These are phyloP conservation scores for Erigeron philadelphicus DNA, from an alignment of 140 eudicot genomes.

Conservation along the genomic window DNA sequence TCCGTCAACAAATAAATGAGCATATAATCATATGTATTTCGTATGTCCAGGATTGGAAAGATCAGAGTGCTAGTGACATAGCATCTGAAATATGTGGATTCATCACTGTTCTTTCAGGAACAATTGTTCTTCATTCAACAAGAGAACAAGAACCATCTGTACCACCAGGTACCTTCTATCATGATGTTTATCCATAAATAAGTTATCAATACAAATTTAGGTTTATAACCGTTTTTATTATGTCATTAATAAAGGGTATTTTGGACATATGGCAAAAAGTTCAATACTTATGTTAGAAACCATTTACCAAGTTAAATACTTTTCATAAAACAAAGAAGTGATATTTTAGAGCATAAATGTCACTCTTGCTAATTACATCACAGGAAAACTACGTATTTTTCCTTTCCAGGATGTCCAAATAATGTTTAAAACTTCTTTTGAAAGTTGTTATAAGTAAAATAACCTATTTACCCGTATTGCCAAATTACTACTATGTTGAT, in stretches of 20 bases:
- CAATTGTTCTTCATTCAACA: conserved; percentile 69
- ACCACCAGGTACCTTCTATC: conserved; percentile 41
- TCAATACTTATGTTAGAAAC: neutral
- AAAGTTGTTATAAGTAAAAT: neutral
- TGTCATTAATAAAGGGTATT: conserved; percentile 5
- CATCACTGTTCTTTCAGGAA: conserved; percentile 78
- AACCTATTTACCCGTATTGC: too few species aligned
- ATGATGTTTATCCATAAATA: neutral
- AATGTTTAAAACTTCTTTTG: too few species aligned
- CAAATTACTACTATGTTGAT: too few species aligned
- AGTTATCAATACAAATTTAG: neutral
- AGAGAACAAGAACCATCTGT: conserved; percentile 65
- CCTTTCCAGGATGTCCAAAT: too few species aligned
- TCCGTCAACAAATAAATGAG: neutral
- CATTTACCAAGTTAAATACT: too few species aligned
- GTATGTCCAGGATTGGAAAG: conserved; percentile 68
- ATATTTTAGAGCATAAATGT: too few species aligned
- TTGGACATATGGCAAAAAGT: conserved; percentile 7
- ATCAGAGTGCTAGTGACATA: conserved; percentile 56
- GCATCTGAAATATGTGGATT: conserved; percentile 87
- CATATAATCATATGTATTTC: neutral
- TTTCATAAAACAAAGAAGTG: too few species aligned
- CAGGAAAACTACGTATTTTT: too few species aligned
- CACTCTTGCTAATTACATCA: too few species aligned
- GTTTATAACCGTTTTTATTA: neutral